These are phyloP conservation scores for Wickerhamiella pararugosa DNA, from an alignment of 1,139 yeast species.

Conservation along the genomic window DNA sequence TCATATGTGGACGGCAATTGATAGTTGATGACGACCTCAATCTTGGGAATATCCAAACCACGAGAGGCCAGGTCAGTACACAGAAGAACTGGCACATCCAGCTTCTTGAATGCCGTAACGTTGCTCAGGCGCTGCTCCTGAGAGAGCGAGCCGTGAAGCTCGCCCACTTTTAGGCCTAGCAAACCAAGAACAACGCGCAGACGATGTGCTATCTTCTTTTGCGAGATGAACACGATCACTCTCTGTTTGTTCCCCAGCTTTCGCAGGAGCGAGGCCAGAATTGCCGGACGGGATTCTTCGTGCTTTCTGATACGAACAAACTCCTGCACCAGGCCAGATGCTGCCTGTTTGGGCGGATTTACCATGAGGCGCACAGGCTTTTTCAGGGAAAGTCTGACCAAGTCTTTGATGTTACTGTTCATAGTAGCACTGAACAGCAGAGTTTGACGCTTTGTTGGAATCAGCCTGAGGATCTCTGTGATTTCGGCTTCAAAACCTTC, in stretches of 20 bases:
- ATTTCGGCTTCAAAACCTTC: slow-evolving; percentile 96
- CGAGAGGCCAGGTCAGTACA: slow-evolving; percentile 98
- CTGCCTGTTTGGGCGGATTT: slow-evolving; percentile 90
- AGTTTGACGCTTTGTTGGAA: slow-evolving; percentile 88
- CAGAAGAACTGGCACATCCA: slow-evolving; percentile 70
- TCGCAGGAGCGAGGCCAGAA: slow-evolving; percentile 55
- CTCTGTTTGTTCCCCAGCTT: slow-evolving; percentile 54
- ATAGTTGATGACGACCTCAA: slow-evolving; percentile 81
- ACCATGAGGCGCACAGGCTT: slow-evolving; percentile 92
- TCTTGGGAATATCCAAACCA: slow-evolving; percentile 97
- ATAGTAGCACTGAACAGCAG: slow-evolving; percentile 92
- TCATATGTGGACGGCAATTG: slow-evolving; percentile 94
- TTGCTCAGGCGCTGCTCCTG: slow-evolving; percentile 90
- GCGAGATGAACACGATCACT: slow-evolving; percentile 76
- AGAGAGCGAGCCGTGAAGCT: slow-evolving; percentile 82
- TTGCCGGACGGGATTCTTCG: slow-evolving; percentile 69
- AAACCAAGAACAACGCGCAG: slow-evolving; percentile 75
- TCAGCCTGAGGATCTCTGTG: slow-evolving; percentile 69
- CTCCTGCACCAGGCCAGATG: slow-evolving; percentile 74
- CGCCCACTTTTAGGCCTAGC: slow-evolving; percentile 76
- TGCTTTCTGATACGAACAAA: slow-evolving; percentile 78
- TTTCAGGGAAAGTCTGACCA: slow-evolving; percentile 73
- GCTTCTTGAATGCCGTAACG: slow-evolving; percentile 65
- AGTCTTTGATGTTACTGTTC: slow-evolving; percentile 82
- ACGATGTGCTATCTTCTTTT: slow-evolving; percentile 81